Conservation (phyloP, 768 basidiomycete species). For the Mycena venus region DNA sequence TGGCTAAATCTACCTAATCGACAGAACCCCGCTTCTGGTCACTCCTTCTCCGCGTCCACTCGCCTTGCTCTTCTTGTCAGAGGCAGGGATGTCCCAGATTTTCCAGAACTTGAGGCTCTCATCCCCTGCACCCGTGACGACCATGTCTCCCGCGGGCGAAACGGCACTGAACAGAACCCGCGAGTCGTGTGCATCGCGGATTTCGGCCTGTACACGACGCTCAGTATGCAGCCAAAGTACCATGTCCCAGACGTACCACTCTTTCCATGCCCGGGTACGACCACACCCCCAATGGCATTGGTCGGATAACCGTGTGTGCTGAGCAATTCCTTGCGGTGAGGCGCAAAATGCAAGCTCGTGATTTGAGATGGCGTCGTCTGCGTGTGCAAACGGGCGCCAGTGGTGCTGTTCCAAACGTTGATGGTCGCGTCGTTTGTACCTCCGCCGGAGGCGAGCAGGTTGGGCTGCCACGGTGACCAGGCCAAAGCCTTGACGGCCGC, state of each 20-base stretch:
- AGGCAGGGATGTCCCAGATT: constrained; percentile 76
- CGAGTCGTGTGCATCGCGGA: constrained; percentile 94
- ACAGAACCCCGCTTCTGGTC: constrained; percentile 64
- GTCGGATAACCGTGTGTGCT: constrained; percentile 97
- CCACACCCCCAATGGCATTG: constrained; percentile 84
- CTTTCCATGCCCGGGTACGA: constrained; percentile 88
- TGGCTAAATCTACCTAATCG: constrained; percentile 60
- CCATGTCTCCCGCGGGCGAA: constrained; percentile 90
- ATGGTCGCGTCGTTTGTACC: constrained; percentile 95
- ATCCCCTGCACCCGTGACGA: constrained; percentile 93
- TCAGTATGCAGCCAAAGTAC: not conserved
- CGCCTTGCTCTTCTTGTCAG: constrained; percentile 66
- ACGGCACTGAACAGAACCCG: constrained; percentile 89
- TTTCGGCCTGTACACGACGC: constrained; percentile 60
- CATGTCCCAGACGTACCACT: constrained; percentile 47
- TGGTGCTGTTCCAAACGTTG: constrained; percentile 92
- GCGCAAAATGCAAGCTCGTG: constrained; percentile 90
- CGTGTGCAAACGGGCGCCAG: constrained; percentile 91
- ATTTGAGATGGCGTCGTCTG: constrained; percentile 92
- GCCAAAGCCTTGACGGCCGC: constrained; percentile 94
- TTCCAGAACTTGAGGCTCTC: constrained; percentile 99
- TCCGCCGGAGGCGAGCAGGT: constrained; percentile 92
- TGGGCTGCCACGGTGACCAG: constrained; percentile 98
- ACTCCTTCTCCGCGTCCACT: constrained; percentile 52
- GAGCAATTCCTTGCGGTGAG: constrained; percentile 89